Conservation (phyloP, 1,284 basidiomycete species). For the Irpex sp. region DNA sequence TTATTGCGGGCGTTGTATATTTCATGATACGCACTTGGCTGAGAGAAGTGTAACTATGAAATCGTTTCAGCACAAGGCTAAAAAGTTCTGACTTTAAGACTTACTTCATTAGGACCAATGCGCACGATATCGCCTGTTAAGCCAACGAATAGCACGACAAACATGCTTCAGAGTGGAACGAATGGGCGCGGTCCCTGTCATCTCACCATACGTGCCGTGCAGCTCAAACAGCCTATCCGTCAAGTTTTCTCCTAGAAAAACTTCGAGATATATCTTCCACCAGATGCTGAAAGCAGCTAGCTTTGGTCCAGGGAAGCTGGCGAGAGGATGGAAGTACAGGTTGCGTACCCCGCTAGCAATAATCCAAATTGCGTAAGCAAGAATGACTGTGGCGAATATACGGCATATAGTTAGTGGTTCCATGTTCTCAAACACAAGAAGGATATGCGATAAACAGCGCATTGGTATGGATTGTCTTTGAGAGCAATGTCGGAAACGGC, state of each 20-base stretch:
- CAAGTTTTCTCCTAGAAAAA: conserved; percentile 12
- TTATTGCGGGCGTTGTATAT: conserved; percentile 26
- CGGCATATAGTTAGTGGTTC: no score
- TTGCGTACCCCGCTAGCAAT: neutral
- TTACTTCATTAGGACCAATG: conserved; percentile 19
- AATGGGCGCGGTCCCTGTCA: neutral
- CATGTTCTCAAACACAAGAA: no score
- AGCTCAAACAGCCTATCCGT: conserved; percentile 14
- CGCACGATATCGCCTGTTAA: conserved; percentile 19
- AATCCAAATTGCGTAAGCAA: conserved; percentile 42
- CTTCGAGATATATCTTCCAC: conserved; percentile 16
- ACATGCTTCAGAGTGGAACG: no score
- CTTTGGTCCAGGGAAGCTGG: conserved; percentile 10
- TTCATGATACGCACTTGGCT: conserved; percentile 24
- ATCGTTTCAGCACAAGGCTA: neutral
- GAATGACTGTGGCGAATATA: neutral
- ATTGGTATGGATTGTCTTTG: no score
- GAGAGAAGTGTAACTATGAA: conserved; percentile 29
- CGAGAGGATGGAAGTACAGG: conserved; percentile 8
- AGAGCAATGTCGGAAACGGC: no score
- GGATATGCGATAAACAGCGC: no score
- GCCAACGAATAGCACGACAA: neutral
- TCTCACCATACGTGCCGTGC: conserved; percentile 20
- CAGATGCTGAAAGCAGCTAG: conserved; percentile 4
- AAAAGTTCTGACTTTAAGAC: neutral